Conservation (phyloP, 768 basidiomycete genomes). For the Leccinum uliginosum region DNA sequence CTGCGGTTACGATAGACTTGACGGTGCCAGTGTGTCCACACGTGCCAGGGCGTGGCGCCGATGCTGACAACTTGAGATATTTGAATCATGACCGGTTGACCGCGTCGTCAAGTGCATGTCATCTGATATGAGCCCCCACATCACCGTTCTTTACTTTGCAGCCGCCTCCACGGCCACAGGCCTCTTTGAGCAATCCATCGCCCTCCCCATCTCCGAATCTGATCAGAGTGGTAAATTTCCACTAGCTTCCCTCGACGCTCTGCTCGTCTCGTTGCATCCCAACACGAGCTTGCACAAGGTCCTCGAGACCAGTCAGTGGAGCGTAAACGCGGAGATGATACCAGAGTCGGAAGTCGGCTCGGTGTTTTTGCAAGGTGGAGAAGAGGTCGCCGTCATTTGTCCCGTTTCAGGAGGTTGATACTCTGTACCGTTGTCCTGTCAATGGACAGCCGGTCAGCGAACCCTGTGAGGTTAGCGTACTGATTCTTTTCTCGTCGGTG, state of each 20-base stretch:
- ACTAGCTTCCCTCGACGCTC: conserved; percentile 45
- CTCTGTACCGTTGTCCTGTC: conserved; percentile 2
- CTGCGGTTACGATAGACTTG: no score
- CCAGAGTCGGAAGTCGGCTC: conserved; percentile 42
- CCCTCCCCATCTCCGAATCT: conserved; percentile 35
- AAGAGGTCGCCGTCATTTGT: conserved; percentile 76
- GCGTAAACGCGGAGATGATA: conserved; percentile 78
- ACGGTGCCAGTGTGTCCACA: no score
- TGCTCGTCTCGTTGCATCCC: conserved; percentile 55
- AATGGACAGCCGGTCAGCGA: no score
- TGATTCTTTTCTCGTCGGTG: not conserved
- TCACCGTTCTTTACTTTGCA: conserved; percentile 52
- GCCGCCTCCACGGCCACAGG: conserved; percentile 70
- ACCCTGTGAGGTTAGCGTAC: not conserved
- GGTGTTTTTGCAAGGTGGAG: conserved; percentile 56
- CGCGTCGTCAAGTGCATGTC: no score
- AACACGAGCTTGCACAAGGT: conserved; percentile 47
- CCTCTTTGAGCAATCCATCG: conserved; percentile 48
- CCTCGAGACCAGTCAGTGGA: conserved; percentile 65
- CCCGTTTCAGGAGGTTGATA: conserved; percentile 74
- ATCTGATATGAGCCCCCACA: conserved; percentile 12
- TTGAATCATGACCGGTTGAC: no score
- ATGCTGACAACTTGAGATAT: no score
- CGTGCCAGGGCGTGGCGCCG: no score
- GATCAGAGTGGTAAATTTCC: conserved; percentile 25